These are phyloP conservation scores for Myriosclerotinia scirpicola DNA, from an alignment of 2,329 filamentous ascomycete species.

Conservation along the genomic window DNA sequence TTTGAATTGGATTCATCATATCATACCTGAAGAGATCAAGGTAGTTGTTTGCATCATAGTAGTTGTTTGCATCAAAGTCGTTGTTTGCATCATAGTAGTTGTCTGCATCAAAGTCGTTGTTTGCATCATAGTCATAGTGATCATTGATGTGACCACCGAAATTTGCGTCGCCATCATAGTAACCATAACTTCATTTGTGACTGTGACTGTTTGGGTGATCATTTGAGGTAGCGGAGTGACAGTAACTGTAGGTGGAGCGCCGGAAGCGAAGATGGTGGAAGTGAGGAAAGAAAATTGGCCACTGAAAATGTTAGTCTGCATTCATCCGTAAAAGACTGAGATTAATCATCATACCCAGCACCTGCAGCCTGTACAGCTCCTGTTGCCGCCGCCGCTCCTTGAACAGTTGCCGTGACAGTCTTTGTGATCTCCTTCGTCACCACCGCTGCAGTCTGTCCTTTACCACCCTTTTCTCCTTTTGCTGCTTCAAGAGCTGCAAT, in stretches of 20 bases:
- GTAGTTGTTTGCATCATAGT: constrained; percentile 23
- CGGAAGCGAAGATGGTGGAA: constrained; percentile 41
- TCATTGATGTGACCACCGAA: constrained; percentile 26
- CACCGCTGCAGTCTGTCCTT: constrained; percentile 6
- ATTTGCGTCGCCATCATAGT: constrained; percentile 14
- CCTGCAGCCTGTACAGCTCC: constrained; percentile 25
- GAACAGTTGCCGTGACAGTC: constrained; percentile 41
- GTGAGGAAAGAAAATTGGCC: constrained; percentile 43
- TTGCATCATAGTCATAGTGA: constrained; percentile 28
- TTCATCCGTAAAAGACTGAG: not conserved
- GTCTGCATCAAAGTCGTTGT: constrained; percentile 3
- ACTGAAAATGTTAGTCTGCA: constrained; percentile 30
- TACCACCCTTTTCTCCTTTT: constrained; percentile 22
- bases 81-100: not conserved
- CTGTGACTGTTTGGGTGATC: constrained; percentile 29
- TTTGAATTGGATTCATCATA: not conserved
- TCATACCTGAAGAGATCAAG: constrained; percentile 3
- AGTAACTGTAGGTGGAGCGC: constrained; percentile 42
- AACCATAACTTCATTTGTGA: constrained; percentile 20
- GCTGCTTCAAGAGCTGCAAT: constrained; percentile 31
- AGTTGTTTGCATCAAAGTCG: not conserved
- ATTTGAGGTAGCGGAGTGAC: constrained; percentile 41
- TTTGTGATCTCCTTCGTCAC: constrained; percentile 19
- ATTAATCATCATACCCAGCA: constrained; percentile 10
- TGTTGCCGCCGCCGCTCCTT: constrained; percentile 30